Evolutionary conservation across 208 protist species (phyloP).

Genomic region (Trypanosoma avium): DNA sequence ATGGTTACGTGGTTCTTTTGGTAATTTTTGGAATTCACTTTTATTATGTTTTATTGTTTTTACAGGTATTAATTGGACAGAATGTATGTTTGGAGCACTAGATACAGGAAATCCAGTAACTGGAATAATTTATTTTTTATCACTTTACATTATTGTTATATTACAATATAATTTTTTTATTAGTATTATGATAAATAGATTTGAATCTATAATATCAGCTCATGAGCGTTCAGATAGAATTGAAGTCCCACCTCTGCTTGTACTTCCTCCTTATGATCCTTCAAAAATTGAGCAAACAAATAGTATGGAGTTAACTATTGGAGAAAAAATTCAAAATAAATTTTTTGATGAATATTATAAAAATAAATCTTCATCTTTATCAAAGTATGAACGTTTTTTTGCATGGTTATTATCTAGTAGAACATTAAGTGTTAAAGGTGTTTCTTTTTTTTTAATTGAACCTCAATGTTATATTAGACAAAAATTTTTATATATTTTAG

Average conservation of each 20-base stretch:
- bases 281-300: background rate
- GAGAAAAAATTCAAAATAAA: background rate
- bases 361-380: background rate
- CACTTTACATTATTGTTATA: constrained; percentile 19
- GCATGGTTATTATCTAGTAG: constrained; percentile 7
- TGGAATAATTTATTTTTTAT: constrained; percentile 44
- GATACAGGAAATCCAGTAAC: constrained; percentile 23
- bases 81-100: constrained; percentile 29
- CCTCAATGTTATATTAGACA: constrained; percentile 31
- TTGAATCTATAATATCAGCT: background rate
- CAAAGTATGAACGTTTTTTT: constrained; percentile 1
- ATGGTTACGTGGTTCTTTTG: constrained; percentile 35
- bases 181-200: constrained; percentile 7
- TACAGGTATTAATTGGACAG: constrained; percentile 50
- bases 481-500: constrained; percentile 32
- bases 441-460: constrained; percentile 23
- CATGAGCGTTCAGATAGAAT: background rate
- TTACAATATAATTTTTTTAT: constrained; percentile 6
- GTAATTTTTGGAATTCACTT: constrained; percentile 48
- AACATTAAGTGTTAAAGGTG: background rate
- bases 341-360: constrained; percentile 9
- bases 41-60: constrained; percentile 45
- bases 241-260: constrained; percentile 10
- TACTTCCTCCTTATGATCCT: constrained; percentile 7
- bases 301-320: background rate